Evolutionary conservation across 768 basidiomycete species (phyloP).

Genomic region (Xanthoconium stramineum): DNA sequence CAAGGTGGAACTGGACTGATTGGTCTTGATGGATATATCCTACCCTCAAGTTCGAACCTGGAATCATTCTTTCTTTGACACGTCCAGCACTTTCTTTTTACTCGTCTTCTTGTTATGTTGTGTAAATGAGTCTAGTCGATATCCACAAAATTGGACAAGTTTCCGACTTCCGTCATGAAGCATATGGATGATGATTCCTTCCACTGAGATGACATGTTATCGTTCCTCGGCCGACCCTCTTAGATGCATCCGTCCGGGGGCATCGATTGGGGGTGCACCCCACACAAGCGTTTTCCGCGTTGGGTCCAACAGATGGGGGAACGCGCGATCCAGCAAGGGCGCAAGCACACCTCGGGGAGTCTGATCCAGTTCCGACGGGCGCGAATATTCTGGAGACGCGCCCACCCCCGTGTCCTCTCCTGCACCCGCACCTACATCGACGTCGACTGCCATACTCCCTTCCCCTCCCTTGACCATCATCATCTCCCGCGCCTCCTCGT

Average conservation of each 20-base stretch:
- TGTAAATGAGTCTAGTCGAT: conserved; percentile 1
- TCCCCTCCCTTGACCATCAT: conserved; percentile 22
- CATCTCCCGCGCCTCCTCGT: conserved; percentile 68
- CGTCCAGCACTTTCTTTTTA: too few species aligned
- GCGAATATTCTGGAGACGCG: too few species aligned
- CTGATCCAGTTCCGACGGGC: conserved; percentile 1
- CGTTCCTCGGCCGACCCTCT: conserved; percentile 1
- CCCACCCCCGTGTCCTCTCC: too few species aligned
- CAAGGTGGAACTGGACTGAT: conserved; percentile 4
- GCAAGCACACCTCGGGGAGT: conserved; percentile 45
- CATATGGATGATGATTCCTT: too few species aligned
- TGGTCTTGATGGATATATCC: too few species aligned
- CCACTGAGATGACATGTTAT: background rate
- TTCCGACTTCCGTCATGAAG: background rate
- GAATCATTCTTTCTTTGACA: background rate
- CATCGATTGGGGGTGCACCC: conserved; percentile 71
- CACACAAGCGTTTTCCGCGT: conserved; percentile 61
- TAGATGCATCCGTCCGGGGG: conserved; percentile 44
- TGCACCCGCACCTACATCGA: background rate
- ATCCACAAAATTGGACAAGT: background rate
- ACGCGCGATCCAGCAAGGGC: conserved; percentile 40
- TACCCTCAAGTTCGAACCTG: background rate
- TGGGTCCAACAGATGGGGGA: conserved; percentile 58
- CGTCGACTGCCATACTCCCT: background rate
- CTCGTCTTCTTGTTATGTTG: background rate